Conservation (phyloP, 2,329 filamentous ascomycete genomes). For the Xylaria sp. region DNA sequence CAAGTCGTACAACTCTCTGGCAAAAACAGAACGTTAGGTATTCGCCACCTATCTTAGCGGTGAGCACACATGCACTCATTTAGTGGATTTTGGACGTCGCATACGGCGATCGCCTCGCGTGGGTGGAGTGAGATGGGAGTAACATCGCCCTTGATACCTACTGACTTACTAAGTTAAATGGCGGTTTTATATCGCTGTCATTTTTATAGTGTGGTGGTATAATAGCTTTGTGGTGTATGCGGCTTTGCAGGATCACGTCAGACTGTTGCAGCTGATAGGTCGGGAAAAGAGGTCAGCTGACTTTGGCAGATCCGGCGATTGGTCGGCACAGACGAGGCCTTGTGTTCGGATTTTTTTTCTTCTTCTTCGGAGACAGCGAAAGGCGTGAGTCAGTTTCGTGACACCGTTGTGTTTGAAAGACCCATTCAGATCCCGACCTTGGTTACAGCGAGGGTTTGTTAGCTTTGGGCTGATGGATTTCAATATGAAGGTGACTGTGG, state of each 20-base stretch:
- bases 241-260: conserved; percentile 23
- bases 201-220: not conserved
- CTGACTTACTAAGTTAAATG: not conserved
- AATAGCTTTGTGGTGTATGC: not conserved
- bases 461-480: not conserved
- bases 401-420: not conserved
- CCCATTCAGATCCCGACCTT: too few species aligned
- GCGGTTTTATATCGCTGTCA: not conserved
- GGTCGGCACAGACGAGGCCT: conserved; percentile 11
- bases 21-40: not conserved
- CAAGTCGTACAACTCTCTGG: not conserved
- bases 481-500: not conserved
- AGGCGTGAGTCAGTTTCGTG: conserved; percentile 2
- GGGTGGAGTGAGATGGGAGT: conserved; percentile 4
- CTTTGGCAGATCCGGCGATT: conserved; percentile 13
- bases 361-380: conserved; percentile 16
- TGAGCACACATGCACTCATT: not conserved
- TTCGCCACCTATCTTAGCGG: not conserved
- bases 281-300: conserved; percentile 25
- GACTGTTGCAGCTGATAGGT: conserved; percentile 22
- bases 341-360: not conserved
- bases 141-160: not conserved
- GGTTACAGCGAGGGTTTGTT: too few species aligned
- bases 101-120: not conserved
- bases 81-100: not conserved